phyloP scores from a whole-genome alignment of 345 rosid species.

The Trapa incisa region DNA sequence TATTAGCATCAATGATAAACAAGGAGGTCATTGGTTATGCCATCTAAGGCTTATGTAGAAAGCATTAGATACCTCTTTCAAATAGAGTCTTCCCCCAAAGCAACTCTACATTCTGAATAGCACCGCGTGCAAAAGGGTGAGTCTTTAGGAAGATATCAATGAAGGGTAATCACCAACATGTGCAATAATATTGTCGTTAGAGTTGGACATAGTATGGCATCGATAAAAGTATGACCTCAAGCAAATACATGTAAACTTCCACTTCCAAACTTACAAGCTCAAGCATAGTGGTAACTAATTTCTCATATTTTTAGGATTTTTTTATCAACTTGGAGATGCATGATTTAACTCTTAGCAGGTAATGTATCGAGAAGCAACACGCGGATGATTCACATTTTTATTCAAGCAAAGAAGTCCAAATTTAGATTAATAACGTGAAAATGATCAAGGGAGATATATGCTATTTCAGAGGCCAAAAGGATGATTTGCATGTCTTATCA shows the following conservation, averaged over 20 bases:
- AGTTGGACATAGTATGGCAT: not conserved
- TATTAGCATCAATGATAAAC: not conserved
- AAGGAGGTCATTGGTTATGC: not conserved
- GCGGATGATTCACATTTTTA: too few species aligned
- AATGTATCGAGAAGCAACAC: too few species aligned
- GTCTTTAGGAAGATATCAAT: not conserved
- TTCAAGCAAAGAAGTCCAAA: too few species aligned
- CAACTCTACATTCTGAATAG: constrained; percentile 55
- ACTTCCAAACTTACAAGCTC: too few species aligned
- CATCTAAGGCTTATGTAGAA: not conserved
- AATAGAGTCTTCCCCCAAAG: constrained; percentile 73
- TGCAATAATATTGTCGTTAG: not conserved
- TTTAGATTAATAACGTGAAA: not conserved
- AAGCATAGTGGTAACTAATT: too few species aligned
- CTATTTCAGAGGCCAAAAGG: not conserved
- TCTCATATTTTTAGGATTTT: too few species aligned
- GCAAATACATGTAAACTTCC: too few species aligned
- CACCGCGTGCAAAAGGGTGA: not conserved
- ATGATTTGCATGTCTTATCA: not conserved
- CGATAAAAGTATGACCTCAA: too few species aligned
- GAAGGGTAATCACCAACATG: not conserved
- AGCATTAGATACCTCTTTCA: constrained; percentile 37
- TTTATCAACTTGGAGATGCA: too few species aligned
- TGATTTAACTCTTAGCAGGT: not conserved
- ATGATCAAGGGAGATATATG: not conserved